Conservation (phyloP, 2,329 filamentous ascomycete species). For the Phialemonium atrogriseum region DNA sequence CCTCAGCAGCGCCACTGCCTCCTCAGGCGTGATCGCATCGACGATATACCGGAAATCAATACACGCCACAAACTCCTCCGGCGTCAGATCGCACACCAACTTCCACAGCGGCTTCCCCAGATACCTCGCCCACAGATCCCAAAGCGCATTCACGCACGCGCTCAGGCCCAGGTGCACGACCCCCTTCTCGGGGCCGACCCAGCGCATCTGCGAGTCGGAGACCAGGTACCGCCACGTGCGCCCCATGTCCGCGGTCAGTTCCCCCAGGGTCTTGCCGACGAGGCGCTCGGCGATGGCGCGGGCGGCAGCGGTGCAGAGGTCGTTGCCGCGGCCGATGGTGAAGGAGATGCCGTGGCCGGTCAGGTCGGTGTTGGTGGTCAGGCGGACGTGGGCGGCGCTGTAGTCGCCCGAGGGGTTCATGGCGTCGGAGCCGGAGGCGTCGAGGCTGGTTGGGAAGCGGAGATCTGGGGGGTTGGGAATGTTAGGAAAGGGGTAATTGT, state of each 20-base stretch:
- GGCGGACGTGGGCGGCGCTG: conserved; percentile 86
- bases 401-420: conserved; percentile 95
- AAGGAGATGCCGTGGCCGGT: conserved; percentile 78
- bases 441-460: conserved; percentile 81
- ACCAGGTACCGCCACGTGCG: conserved; percentile 85
- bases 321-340: conserved; percentile 83
- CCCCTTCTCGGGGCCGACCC: conserved; percentile 91
- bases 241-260: conserved; percentile 73
- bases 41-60: conserved; percentile 95
- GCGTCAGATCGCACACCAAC: conserved; percentile 81
- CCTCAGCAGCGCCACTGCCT: conserved; percentile 65
- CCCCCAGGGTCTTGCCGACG: conserved; percentile 64
- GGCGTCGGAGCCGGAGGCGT: conserved; percentile 89
- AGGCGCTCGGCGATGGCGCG: conserved; percentile 68
- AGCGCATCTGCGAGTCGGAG: conserved; percentile 79
- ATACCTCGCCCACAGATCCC: conserved; percentile 88
- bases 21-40: conserved; percentile 81
- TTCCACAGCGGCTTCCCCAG: conserved; percentile 84
- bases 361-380: conserved; percentile 70
- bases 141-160: conserved; percentile 82
- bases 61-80: conserved; percentile 76
- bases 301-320: conserved; percentile 83
- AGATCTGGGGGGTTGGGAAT: no score
- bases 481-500: no score
- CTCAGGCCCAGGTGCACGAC: conserved; percentile 87